Evolutionary conservation across 257 asterid species (phyloP).

Genomic region (Dorcoceras hygrometricum): DNA sequence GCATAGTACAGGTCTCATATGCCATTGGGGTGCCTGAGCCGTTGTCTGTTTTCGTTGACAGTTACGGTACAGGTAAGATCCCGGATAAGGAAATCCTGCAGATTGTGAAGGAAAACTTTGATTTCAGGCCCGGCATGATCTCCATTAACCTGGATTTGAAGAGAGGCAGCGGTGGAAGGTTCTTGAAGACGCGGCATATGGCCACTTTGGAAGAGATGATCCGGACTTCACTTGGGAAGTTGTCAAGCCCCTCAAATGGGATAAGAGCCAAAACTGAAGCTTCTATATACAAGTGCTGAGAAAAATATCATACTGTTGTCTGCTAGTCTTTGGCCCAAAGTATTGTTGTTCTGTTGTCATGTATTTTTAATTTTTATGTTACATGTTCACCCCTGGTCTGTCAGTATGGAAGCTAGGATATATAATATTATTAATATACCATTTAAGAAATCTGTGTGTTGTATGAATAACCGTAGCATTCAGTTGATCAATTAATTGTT

Average conservation of each 20-base stretch:
- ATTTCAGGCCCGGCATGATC: slow-evolving; percentile 43
- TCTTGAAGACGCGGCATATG: slow-evolving; percentile 41
- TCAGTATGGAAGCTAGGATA: neutral
- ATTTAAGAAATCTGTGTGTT: neutral
- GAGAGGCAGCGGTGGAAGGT: slow-evolving; percentile 38
- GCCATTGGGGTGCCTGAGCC: slow-evolving; percentile 44
- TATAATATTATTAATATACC: too few relatives aligned
- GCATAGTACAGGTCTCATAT: slow-evolving; percentile 40
- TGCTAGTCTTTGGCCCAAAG: neutral
- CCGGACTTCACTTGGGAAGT: slow-evolving; percentile 42
- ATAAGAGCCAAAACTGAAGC: slow-evolving; percentile 29
- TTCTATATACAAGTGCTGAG: neutral
- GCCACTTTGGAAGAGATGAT: slow-evolving; percentile 38
- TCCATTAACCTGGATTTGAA: slow-evolving; percentile 42
- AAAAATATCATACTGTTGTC: slow-evolving; percentile 21
- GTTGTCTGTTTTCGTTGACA: slow-evolving; percentile 32
- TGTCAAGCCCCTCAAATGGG: slow-evolving; percentile 43
- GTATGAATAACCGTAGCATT: too few relatives aligned
- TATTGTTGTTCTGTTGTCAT: neutral
- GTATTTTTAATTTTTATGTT: too few relatives aligned
- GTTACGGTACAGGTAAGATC: slow-evolving; percentile 37
- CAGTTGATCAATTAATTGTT: neutral
- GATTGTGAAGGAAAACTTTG: slow-evolving; percentile 37
- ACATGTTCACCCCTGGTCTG: neutral
- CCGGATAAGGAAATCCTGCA: slow-evolving; percentile 36